Base-by-base conservation (phyloP, 257 asterid genomes). In the Parsonsia alboflavescens region DNA sequence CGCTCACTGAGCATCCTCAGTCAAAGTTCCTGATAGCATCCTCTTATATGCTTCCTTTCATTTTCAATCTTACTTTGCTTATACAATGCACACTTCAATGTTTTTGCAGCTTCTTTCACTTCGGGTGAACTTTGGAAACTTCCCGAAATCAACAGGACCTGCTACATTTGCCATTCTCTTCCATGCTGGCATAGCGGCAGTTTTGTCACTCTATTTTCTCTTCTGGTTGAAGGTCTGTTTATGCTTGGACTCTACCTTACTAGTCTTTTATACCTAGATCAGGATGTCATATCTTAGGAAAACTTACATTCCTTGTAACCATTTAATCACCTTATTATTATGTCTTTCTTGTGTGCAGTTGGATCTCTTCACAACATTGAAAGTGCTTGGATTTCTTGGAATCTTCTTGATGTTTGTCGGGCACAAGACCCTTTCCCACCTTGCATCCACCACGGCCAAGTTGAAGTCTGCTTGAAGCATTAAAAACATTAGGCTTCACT, bases 151-250 rank as follows among this genome's bases (percentile, higher is more conserved):
- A 70, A 68, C 87, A 62, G 89, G 76, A 65, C 90, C 96, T 74
- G 89, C 91, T 28, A 66, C 86, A 24, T 92, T 89, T 84, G 96
- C 97, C 75, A 54, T 82, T 72, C 86, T 90, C 63, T 92, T 95
- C 87, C 98, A 95, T 73, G 46, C 85, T 79, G 93, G 94, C 76
- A 87, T 92, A 82, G 99, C 89, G 62, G 92, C 98, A 57, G 91
- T 95, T 76, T 88, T 95, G 50, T 53, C 84, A 59, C 93, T 95
- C 72, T 92, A 92, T 87, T 79, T 86, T 50, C 70, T 87, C 75
- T 95, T 95, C 86, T 95, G 99, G 98, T 72, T 89, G 82, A 89
- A 92, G 97, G 99, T 95, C 17, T 63, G 88, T 80, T 75, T 80
- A 59, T 77, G 64, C 64, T 44, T 64, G 44, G 61, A 10, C 39